Conservation (phyloP, 345 rosid species). For the Sonneratia caseolaris region DNA sequence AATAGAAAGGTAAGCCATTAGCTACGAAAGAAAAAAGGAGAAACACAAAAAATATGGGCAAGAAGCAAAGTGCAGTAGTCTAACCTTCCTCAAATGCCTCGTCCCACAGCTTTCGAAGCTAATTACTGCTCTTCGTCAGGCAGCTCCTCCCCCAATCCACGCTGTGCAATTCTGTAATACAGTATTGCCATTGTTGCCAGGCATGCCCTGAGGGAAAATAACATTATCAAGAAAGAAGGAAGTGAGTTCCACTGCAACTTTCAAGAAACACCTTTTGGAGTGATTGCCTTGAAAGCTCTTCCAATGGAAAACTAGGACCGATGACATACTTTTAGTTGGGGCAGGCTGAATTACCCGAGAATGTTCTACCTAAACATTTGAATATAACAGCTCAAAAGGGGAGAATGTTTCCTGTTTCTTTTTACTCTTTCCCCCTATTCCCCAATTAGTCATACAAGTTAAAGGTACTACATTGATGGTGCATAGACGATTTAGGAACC, state of each 20-base stretch:
- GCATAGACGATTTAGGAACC: not conserved
- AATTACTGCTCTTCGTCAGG: constrained; percentile 49
- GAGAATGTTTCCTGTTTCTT: not conserved
- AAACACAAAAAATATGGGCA: not conserved
- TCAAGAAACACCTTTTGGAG: not conserved
- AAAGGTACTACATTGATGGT: not conserved
- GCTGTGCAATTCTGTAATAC: constrained; percentile 85
- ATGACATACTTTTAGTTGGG: not conserved
- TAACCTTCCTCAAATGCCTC: not conserved
- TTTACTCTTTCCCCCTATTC: not conserved
- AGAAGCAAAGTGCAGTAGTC: not conserved
- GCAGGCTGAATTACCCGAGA: not conserved
- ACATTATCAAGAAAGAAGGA: not conserved
- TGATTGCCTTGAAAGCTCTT: not conserved
- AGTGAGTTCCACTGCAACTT: not conserved
- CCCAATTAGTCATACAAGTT: not conserved
- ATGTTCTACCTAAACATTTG: not conserved
- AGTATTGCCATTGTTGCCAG: constrained; percentile 95
- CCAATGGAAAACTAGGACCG: not conserved
- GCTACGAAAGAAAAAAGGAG: not conserved
- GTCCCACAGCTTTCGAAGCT: not conserved
- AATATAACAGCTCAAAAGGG: not conserved
- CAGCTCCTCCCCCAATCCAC: constrained; percentile 51
- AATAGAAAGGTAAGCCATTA: not conserved
- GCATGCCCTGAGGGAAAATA: constrained; percentile 67